phyloP scores from a whole-genome alignment of 441 rosid genomes.

The Melastoma candidum region DNA sequence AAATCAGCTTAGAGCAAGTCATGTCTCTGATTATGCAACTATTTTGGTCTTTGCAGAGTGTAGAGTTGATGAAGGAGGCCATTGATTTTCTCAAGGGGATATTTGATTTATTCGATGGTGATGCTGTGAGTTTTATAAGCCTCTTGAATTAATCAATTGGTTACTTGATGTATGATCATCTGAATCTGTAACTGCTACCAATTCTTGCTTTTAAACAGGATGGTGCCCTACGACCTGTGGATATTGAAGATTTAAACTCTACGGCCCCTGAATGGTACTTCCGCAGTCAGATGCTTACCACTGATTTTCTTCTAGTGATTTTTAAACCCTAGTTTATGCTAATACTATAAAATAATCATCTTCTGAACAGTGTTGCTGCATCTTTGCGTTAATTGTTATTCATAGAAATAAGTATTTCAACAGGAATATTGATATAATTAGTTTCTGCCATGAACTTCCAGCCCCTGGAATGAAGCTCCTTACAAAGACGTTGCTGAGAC shows the following conservation, averaged over 20 bases:
- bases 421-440: neutral
- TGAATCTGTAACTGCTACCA: too few species aligned
- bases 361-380: neutral
- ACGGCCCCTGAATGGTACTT: slow-evolving; percentile 77
- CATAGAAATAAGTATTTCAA: neutral
- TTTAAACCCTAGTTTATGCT: too few species aligned
- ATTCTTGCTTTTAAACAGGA: slow-evolving; percentile 38
- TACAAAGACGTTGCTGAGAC: slow-evolving; percentile 56
- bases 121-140: slow-evolving; percentile 35
- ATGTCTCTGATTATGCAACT: slow-evolving; percentile 76
- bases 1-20: slow-evolving; percentile 48
- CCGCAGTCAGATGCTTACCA: neutral
- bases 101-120: slow-evolving; percentile 42
- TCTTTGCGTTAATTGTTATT: slow-evolving; percentile 1
- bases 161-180: too few species aligned
- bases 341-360: too few species aligned
- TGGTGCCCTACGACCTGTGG: slow-evolving; percentile 49
- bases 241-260: slow-evolving; percentile 53
- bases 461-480: slow-evolving; percentile 79
- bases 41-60: slow-evolving; percentile 51
- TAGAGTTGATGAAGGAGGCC: slow-evolving; percentile 66
- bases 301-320: too few species aligned
- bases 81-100: slow-evolving; percentile 39
- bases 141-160: neutral
- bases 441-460: slow-evolving; percentile 12